These are phyloP conservation scores for Trypanosoma conorhini DNA, from an alignment of 208 protist species.

Conservation along the genomic window DNA sequence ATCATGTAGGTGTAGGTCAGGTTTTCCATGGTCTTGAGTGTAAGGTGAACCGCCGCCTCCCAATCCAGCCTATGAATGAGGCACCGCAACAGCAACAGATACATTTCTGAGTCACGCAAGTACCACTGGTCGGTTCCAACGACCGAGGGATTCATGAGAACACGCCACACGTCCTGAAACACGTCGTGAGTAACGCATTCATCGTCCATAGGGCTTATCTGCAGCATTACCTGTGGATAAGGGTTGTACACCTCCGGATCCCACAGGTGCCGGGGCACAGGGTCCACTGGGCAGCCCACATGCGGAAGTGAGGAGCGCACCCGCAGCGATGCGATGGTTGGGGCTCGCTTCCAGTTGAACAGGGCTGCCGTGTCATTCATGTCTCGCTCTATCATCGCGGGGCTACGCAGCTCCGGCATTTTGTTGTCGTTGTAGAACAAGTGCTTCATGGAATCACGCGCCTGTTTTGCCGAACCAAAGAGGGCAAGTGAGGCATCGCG, in stretches of 20 bases:
- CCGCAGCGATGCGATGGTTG: slow-evolving; percentile 28
- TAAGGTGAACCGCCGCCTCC: slow-evolving; percentile 83
- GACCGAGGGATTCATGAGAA: slow-evolving; percentile 62
- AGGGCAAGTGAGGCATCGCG: slow-evolving; percentile 85
- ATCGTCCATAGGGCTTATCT: slow-evolving; percentile 32
- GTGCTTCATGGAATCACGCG: slow-evolving; percentile 85
- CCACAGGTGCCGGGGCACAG: slow-evolving; percentile 72
- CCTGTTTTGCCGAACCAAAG: slow-evolving; percentile 80
- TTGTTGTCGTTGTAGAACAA: slow-evolving; percentile 84
- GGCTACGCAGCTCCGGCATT: slow-evolving; percentile 64
- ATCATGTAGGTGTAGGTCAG: slow-evolving; percentile 82
- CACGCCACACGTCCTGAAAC: slow-evolving; percentile 78
- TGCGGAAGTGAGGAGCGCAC: slow-evolving; percentile 73
- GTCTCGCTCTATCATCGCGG: slow-evolving; percentile 66
- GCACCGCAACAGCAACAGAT: slow-evolving; percentile 70
- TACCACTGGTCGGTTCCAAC: slow-evolving; percentile 77
- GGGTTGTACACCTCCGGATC: slow-evolving; percentile 82
- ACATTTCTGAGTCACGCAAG: slow-evolving; percentile 84
- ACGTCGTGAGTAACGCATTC: slow-evolving; percentile 51
- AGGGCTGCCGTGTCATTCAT: slow-evolving; percentile 59
- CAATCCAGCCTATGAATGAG: slow-evolving; percentile 86
- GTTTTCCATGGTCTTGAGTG: slow-evolving; percentile 66
- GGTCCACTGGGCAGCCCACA: slow-evolving; percentile 42
- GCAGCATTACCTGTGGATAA: slow-evolving; percentile 66
- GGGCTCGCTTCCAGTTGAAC: slow-evolving; percentile 30